Percentiles rank a stretch among this genome's conserved stretches.
Conservation (phyloP, 2,329 filamentous ascomycete species). For the Verticillium tricorpus region DNA sequence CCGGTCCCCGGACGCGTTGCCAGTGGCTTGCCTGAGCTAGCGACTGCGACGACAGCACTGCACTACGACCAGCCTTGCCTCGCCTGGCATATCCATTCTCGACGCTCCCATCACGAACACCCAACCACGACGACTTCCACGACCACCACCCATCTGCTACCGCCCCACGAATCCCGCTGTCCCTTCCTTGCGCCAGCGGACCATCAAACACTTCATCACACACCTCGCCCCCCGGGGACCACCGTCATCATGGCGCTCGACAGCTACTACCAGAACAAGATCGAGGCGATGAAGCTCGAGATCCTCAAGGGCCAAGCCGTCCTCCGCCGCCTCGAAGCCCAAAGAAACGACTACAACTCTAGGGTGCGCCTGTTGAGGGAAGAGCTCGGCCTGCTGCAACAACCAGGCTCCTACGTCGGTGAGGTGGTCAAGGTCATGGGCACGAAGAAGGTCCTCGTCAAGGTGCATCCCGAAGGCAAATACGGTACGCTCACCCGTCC, state of each 20-base stretch:
- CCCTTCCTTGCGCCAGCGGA: background rate
- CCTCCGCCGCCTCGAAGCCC: conserved; percentile 88
- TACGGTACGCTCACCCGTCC: conserved; percentile 63
- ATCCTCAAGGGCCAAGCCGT: conserved; percentile 98
- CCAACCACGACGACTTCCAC: conserved; percentile 4
- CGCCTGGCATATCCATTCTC: conserved; percentile 10
- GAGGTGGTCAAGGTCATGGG: conserved; percentile 99
- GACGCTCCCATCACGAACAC: conserved; percentile 12
- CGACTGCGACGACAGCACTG: background rate
- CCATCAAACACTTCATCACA: background rate
- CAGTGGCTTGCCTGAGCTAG: conserved; percentile 12
- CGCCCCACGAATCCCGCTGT: background rate
- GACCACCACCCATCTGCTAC: conserved; percentile 6
- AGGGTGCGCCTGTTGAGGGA: conserved; percentile 90
- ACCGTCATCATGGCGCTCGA: conserved; percentile 86
- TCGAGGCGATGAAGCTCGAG: conserved; percentile 99
- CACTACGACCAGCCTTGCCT: conserved; percentile 11
- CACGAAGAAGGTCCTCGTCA: conserved; percentile 98
- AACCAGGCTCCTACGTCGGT: conserved; percentile 95
- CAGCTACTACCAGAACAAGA: conserved; percentile 99
- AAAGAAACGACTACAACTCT: conserved; percentile 99
- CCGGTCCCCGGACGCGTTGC: conserved; percentile 11
- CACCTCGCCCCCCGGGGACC: conserved; percentile 10
- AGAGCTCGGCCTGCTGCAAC: conserved; percentile 91
- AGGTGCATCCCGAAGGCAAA: conserved; percentile 99